phyloP scores from a whole-genome alignment of 768 basidiomycete species.

The Neoboletus subvelutipes region DNA sequence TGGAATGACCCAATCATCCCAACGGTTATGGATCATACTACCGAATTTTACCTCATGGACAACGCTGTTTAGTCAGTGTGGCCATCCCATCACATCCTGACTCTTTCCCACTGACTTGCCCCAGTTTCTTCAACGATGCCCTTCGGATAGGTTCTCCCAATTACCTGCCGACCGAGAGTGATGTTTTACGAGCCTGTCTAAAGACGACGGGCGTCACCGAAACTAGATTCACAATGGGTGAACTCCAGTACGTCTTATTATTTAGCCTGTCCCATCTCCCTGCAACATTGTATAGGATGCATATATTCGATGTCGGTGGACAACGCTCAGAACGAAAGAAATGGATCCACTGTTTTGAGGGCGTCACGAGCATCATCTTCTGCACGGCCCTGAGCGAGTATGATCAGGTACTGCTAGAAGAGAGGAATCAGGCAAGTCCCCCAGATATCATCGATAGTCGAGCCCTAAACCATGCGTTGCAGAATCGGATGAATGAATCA shows the following conservation, averaged over 20 bases:
- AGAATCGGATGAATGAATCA: conserved; percentile 79
- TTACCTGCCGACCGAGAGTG: conserved; percentile 85
- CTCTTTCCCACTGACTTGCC: not conserved
- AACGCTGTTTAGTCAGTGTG: conserved; percentile 79
- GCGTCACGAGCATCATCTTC: conserved; percentile 79
- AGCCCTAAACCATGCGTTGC: not conserved
- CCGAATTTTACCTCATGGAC: conserved; percentile 93
- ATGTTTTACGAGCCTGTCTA: conserved; percentile 83
- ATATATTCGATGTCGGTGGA: conserved; percentile 80
- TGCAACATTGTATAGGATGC: conserved; percentile 37
- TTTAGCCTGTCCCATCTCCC: rapidly evolving
- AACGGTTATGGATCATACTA: conserved; percentile 53
- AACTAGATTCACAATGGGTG: conserved; percentile 76
- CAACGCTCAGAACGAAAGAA: conserved; percentile 81
- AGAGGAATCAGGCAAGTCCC: conserved; percentile 36
- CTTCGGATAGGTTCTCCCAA: conserved; percentile 76
- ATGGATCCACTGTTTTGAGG: conserved; percentile 79
- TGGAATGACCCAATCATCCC: conserved; percentile 68
- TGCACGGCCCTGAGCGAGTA: conserved; percentile 74
- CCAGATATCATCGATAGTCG: not conserved
- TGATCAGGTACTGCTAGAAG: conserved; percentile 70
- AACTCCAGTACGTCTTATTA: conserved; percentile 46
- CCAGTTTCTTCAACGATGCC: conserved; percentile 83
- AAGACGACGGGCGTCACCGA: conserved; percentile 92
- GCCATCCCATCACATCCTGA: not conserved